These are phyloP conservation scores for Boletus mariae DNA, from an alignment of 1,284 basidiomycete species.

Conservation along the genomic window DNA sequence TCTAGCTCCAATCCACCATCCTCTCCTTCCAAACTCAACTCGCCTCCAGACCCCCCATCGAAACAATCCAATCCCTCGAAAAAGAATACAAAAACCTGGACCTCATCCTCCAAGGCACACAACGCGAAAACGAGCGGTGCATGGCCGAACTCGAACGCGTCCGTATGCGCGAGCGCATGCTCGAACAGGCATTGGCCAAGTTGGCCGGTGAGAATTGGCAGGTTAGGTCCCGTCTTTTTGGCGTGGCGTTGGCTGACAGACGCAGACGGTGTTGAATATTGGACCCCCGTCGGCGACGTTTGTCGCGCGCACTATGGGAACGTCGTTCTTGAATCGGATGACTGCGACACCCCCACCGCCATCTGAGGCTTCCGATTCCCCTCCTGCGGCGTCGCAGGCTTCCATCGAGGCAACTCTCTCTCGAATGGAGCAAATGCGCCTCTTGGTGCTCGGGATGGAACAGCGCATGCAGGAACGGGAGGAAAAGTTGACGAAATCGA, in stretches of 20 bases:
- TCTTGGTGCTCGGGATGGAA: constrained; percentile 74
- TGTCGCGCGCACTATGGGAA: constrained; percentile 26
- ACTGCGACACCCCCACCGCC: constrained; percentile 12
- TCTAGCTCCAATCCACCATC: constrained; percentile 57
- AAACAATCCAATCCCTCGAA: constrained; percentile 57
- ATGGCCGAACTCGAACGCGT: constrained; percentile 75
- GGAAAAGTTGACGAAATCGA: constrained; percentile 54
- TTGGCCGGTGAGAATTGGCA: constrained; percentile 76
- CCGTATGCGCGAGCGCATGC: constrained; percentile 58
- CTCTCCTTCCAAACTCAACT: constrained; percentile 61
- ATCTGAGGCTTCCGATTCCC: constrained; percentile 14
- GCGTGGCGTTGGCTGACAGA: background rate
- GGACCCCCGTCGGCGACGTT: constrained; percentile 34
- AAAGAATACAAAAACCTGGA: constrained; percentile 71
- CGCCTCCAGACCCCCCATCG: constrained; percentile 58
- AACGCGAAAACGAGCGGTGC: constrained; percentile 72
- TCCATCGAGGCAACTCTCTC: constrained; percentile 38
- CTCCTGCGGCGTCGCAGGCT: constrained; percentile 18
- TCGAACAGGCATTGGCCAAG: constrained; percentile 65
- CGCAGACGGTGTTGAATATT: constrained; percentile 50
- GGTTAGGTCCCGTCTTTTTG: constrained; percentile 34
- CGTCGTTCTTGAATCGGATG: constrained; percentile 21
- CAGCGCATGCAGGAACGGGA: constrained; percentile 64
- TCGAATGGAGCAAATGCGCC: constrained; percentile 66
- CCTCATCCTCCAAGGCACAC: constrained; percentile 67